Evolutionary conservation across 2,329 filamentous ascomycete species (phyloP).

Genomic region (Cadophora gregata): DNA sequence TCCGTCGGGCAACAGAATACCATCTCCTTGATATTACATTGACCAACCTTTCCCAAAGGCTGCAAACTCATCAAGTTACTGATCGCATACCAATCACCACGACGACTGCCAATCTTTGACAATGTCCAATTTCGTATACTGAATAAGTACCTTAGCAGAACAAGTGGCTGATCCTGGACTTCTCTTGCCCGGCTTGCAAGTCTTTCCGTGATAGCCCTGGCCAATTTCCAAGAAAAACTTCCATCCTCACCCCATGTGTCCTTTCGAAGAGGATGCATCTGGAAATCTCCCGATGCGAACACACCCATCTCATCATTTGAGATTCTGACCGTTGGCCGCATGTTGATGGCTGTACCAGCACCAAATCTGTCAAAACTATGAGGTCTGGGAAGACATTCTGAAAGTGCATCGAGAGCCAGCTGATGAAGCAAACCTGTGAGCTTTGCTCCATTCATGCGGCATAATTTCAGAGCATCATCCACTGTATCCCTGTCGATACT

Average conservation of each 20-base stretch:
- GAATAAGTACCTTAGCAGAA: constrained; percentile 8
- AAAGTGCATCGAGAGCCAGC: constrained; percentile 9
- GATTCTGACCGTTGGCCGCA: not conserved
- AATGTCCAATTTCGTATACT: constrained; percentile 3
- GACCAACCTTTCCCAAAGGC: not conserved
- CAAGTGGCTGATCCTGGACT: constrained; percentile 8
- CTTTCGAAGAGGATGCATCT: not conserved
- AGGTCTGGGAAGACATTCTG: not conserved
- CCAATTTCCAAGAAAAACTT: constrained; percentile 2
- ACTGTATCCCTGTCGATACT: not conserved
- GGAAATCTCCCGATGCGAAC: constrained; percentile 4
- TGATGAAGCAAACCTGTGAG: constrained; percentile 14
- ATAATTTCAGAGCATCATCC: constrained; percentile 14
- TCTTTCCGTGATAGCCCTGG: constrained; percentile 1
- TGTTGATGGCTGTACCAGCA: constrained; percentile 6
- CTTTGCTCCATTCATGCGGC: constrained; percentile 14
- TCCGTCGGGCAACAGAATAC: constrained; percentile 14
- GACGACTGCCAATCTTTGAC: constrained; percentile 4
- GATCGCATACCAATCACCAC: constrained; percentile 8
- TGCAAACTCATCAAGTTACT: constrained; percentile 8
- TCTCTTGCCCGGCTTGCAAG: not conserved
- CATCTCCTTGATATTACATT: constrained; percentile 3
- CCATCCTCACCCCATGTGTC: not conserved
- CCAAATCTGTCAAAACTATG: constrained; percentile 4
- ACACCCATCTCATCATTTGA: constrained; percentile 15